Evolutionary conservation across 345 rosid genomes (phyloP).

Genomic region (Viola odorata): DNA sequence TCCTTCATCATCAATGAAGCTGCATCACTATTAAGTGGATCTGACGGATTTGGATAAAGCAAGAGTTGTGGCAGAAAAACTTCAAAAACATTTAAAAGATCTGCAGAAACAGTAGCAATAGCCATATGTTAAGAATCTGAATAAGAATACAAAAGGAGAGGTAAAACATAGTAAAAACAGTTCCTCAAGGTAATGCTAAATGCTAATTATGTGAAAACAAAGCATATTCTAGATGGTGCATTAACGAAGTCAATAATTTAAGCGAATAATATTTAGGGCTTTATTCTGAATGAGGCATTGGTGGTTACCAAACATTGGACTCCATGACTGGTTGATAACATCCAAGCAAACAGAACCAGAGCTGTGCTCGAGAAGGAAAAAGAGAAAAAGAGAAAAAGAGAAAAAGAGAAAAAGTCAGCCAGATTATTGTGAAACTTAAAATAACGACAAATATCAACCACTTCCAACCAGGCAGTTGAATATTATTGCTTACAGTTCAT

Average conservation of each 20-base stretch:
- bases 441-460: not conserved
- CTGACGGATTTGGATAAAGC: slow-evolving; percentile 67
- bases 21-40: slow-evolving; percentile 67
- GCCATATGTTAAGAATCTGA: not conserved
- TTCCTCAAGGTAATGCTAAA: not conserved
- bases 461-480: not conserved
- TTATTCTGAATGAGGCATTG: not conserved
- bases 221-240: not conserved
- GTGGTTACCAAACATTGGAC: slow-evolving; percentile 70
- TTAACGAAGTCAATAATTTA: not conserved
- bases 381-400: not conserved
- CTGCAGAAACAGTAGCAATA: slow-evolving; percentile 34
- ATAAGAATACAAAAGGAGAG: not conserved
- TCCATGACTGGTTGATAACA: slow-evolving; percentile 75
- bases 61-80: slow-evolving; percentile 66
- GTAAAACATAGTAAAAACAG: not conserved
- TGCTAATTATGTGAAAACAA: not conserved
- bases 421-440: not conserved
- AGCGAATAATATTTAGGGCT: not conserved
- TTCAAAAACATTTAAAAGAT: slow-evolving; percentile 65
- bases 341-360: slow-evolving; percentile 74
- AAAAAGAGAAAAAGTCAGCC: not conserved
- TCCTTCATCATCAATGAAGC: slow-evolving; percentile 74
- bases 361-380: slow-evolving; percentile 25
- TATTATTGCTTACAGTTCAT: slow-evolving; percentile 50